A percentile compares a stretch with the other conserved stretches of the same genome.
Evolutionary conservation across 2,329 filamentous ascomycete species (phyloP).

Genomic region (Colletotrichum sp.): DNA sequence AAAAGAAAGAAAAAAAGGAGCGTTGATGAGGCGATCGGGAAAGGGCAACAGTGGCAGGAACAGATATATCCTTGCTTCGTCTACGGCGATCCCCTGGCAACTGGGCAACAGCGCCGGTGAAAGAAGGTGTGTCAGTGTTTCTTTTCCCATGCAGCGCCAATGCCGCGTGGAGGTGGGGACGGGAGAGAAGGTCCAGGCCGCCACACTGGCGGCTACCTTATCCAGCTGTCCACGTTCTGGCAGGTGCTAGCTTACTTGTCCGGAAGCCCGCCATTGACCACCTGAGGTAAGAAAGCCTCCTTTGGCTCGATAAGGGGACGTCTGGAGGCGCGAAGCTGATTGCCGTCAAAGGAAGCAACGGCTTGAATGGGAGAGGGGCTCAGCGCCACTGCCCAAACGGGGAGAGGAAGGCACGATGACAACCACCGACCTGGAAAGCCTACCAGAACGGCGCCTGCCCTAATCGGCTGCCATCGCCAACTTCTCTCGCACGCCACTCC

Average conservation of each 20-base stretch:
- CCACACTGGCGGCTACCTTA: not conserved
- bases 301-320: not conserved
- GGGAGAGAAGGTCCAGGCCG: slow-evolving; percentile 1
- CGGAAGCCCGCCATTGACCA: not conserved
- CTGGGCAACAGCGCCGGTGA: not conserved
- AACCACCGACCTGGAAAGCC: not conserved
- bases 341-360: not conserved
- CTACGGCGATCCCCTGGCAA: not conserved
- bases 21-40: not conserved
- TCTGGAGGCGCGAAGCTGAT: not conserved
- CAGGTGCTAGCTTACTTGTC: not conserved
- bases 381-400: not conserved
- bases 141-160: slow-evolving; percentile 9
- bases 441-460: not conserved
- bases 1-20: not conserved
- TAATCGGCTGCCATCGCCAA: not conserved
- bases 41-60: not conserved
- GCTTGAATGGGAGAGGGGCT: not conserved
- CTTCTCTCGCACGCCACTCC: not conserved
- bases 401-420: not conserved
- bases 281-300: not conserved
- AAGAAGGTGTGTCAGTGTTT: slow-evolving; percentile 11
- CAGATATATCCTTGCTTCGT: slow-evolving; percentile 1
- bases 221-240: not conserved
- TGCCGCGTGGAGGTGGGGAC: slow-evolving; percentile 9